Percentiles rank a stretch among this genome's conserved stretches.
These are phyloP conservation scores for Glaciozyma martinii DNA, from an alignment of 768 basidiomycete genomes.

Conservation along the genomic window DNA sequence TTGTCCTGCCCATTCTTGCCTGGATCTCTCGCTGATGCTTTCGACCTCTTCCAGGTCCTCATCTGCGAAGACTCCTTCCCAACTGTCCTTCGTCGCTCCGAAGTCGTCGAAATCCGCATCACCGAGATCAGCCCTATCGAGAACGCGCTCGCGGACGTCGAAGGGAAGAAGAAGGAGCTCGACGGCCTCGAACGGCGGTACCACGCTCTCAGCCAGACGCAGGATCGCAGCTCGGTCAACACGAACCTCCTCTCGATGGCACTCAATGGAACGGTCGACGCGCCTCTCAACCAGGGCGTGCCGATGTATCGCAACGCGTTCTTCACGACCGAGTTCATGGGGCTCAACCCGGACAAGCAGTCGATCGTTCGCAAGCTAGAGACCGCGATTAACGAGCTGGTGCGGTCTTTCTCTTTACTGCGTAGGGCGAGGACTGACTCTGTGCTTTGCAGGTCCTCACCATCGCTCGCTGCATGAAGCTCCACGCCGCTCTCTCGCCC, in stretches of 20 bases:
- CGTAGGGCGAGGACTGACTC: constrained; percentile 2
- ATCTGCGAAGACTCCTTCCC: constrained; percentile 84
- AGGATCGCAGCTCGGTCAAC: constrained; percentile 40
- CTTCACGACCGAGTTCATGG: constrained; percentile 60
- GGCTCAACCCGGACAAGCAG: constrained; percentile 58
- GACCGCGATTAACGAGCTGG: constrained; percentile 71
- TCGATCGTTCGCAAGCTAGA: constrained; percentile 65
- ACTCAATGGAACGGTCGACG: constrained; percentile 77
- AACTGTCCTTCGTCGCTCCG: constrained; percentile 79
- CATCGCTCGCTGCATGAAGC: constrained; percentile 70
- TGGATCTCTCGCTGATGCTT: neutral
- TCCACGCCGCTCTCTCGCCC: constrained; percentile 73
- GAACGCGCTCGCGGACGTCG: constrained; percentile 70
- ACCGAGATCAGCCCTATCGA: constrained; percentile 79
- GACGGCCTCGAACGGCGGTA: constrained; percentile 60
- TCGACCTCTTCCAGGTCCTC: constrained; percentile 34
- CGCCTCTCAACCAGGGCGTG: constrained; percentile 66
- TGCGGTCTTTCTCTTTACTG: constrained; percentile 38
- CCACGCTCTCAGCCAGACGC: constrained; percentile 65
- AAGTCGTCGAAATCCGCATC: constrained; percentile 61
- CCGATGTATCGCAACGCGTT: constrained; percentile 68
- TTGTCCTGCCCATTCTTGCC: neutral
- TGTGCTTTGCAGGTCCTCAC: constrained; percentile 53
- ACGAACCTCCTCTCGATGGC: constrained; percentile 73
- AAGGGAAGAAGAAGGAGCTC: constrained; percentile 69